A percentile compares a stretch with the other conserved stretches of the same genome.
Evolutionary conservation across 345 rosid genomes (phyloP).

Genomic region (Rhodomyrtus tomentosa): DNA sequence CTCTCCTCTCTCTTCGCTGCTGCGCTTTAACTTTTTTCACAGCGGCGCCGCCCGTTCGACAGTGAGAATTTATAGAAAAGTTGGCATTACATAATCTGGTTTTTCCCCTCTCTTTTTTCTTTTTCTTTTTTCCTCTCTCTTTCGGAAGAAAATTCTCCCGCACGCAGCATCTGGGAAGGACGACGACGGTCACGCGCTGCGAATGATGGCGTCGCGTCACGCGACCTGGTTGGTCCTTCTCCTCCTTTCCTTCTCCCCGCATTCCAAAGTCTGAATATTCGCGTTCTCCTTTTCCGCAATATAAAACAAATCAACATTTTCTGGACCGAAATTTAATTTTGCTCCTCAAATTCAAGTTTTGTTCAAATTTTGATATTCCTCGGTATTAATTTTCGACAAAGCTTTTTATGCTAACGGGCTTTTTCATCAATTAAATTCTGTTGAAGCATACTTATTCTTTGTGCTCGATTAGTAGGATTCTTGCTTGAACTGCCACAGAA

Average conservation of each 20-base stretch:
- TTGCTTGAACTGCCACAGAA: no score
- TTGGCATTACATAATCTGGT: neutral
- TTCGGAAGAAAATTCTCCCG: neutral
- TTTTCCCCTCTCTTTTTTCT: neutral
- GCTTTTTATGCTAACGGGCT: no score
- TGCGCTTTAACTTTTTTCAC: neutral
- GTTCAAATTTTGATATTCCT: neutral
- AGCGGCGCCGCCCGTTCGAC: conserved; percentile 2
- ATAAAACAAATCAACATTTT: neutral
- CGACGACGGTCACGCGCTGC: neutral
- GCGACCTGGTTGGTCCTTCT: neutral
- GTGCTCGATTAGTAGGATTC: no score
- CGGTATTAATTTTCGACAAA: no score
- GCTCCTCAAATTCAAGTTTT: neutral
- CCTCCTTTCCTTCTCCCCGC: neutral
- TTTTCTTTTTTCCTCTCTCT: accelerated
- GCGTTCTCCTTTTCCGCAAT: neutral
- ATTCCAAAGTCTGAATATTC: neutral
- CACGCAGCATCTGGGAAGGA: neutral
- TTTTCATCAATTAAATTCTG: no score
- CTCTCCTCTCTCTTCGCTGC: neutral
- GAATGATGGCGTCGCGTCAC: neutral
- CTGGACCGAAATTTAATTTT: neutral
- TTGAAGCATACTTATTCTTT: no score
- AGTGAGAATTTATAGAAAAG: neutral